A percentile compares a stretch with the other conserved stretches of the same genome.
Conservation (phyloP, 2,329 filamentous ascomycete genomes). For the Fusarium sp. region DNA sequence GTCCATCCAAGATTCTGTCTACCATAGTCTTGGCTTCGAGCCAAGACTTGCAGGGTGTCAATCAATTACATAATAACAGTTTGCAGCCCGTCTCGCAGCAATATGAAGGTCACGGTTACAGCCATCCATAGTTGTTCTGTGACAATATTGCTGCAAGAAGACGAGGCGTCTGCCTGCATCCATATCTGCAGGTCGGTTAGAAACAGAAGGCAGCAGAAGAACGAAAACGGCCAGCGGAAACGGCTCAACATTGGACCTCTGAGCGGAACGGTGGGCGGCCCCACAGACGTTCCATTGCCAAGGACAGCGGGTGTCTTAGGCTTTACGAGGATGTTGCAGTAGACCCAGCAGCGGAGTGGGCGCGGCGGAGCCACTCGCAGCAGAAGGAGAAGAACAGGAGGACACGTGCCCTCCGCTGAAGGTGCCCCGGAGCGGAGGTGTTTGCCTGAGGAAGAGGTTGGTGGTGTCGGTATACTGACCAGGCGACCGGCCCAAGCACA, state of each 20-base stretch:
- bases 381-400: slow-evolving; percentile 6
- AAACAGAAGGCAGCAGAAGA: not conserved
- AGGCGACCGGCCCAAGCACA: not conserved
- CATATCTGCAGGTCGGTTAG: slow-evolving; percentile 6
- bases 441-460: not conserved
- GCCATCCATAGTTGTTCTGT: slow-evolving; percentile 24
- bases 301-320: slow-evolving; percentile 22
- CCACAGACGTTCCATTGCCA: slow-evolving; percentile 31
- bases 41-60: slow-evolving; percentile 19
- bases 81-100: slow-evolving; percentile 12
- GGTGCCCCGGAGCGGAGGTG: slow-evolving; percentile 16
- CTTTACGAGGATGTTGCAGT: slow-evolving; percentile 13
- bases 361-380: slow-evolving; percentile 32
- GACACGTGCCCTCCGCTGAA: slow-evolving; percentile 37
- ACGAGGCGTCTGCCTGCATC: not conserved
- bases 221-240: slow-evolving; percentile 24
- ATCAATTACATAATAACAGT: slow-evolving; percentile 20
- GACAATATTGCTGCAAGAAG: slow-evolving; percentile 26
- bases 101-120: not conserved
- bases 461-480: not conserved
- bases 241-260: slow-evolving; percentile 8
- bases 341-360: slow-evolving; percentile 25
- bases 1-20: not conserved
- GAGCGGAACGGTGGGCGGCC: slow-evolving; percentile 38
- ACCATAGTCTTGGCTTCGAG: slow-evolving; percentile 1